These are phyloP conservation scores for Cladophialophora immunda DNA, from an alignment of 2,329 filamentous ascomycete genomes.

Conservation along the genomic window DNA sequence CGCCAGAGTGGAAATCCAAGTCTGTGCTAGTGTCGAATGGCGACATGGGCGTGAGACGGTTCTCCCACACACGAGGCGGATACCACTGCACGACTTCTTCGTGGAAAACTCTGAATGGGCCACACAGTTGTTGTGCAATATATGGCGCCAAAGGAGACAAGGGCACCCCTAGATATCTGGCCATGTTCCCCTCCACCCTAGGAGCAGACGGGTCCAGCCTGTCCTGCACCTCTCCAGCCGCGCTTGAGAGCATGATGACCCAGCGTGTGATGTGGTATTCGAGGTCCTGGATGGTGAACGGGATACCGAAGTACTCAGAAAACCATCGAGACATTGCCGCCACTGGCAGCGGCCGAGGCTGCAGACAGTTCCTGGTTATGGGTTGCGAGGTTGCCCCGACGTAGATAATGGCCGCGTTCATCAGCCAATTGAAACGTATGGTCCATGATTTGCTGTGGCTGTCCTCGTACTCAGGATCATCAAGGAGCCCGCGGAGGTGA, in stretches of 20 bases:
- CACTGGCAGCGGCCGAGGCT: background rate
- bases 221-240: background rate
- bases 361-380: no score
- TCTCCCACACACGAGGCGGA: slow-evolving; percentile 6
- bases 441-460: background rate
- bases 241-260: background rate
- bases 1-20: background rate
- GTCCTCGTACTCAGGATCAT: background rate
- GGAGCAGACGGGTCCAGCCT: background rate
- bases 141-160: background rate
- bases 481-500: no score
- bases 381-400: background rate
- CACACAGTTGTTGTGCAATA: background rate
- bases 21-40: background rate
- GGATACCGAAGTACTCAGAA: background rate
- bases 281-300: background rate
- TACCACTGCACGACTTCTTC: slow-evolving; percentile 5
- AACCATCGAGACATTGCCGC: background rate
- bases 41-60: background rate
- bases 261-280: slow-evolving; percentile 3
- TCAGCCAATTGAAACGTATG: slow-evolving; percentile 5
- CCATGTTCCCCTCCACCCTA: background rate
- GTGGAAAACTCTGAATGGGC: background rate
- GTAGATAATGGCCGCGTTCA: slow-evolving; percentile 12
- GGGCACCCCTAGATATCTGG: background rate